Evolutionary conservation across 305 asterid genomes (phyloP), one percentile per base, ranked within the genome.

Genomic region (Lippia alba): DNA sequence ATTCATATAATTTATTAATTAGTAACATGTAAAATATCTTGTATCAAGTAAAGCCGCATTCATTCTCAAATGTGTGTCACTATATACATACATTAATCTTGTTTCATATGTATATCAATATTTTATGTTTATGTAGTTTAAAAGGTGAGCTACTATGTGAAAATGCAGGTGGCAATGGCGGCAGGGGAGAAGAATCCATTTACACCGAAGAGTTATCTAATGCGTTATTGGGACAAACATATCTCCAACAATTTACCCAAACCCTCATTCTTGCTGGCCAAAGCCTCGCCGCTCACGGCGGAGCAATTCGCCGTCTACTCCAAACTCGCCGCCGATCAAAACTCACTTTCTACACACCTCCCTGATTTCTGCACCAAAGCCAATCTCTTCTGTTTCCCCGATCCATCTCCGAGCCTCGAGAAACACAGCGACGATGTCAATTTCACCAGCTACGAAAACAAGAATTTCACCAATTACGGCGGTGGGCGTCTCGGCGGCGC

Each of bases 221-320:
- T 83, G 61, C 93, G 97, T 2, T 89, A 91, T 81, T 87, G 96
- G 97, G 87, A 69, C 63, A 87, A 80, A 58, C 88, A 86, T 76
- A 79, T 91, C 79, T 84, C 95, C 6, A 86, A 83, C 79, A 85
- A 82, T 17, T 82, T 85, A 17, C 90, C 93, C 6, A 82, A 80
- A 68, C 94, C 97, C 19, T 79, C 77, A 66, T 91, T 91, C 64
- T 65, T 91, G 41, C 79, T 91, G 1, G 71, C 77, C 78, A 85
- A 87, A 18, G 94, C 97, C 5, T 89, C 97, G 16, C 97, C 96
- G 64, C 63, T 91, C 48, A 84, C 34, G 61, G 88, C 93, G 41
- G 80, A 75, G 18, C 81, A 87, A 20, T 77, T 64, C 77, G 95
- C 93, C 15, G 81, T 74, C 8, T 89, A 84, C 64, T 73, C 95